Evolutionary conservation across 2,329 filamentous ascomycete species (phyloP).

Genomic region (Lecanicillium sp.): DNA sequence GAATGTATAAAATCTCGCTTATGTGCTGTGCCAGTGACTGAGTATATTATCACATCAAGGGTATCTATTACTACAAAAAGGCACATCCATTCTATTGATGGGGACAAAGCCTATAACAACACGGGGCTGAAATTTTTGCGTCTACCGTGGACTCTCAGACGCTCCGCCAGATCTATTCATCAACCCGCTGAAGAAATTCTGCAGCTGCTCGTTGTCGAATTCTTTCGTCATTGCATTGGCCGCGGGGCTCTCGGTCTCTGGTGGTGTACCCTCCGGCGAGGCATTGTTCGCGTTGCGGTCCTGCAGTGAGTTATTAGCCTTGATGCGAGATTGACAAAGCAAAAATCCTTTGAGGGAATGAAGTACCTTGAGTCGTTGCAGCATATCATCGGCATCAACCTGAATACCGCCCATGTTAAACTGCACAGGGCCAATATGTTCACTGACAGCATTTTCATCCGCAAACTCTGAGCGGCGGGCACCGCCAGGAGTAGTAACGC

Average conservation of each 20-base stretch:
- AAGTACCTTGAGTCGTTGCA: constrained; percentile 71
- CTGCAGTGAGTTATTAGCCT: constrained; percentile 21
- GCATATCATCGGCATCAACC: constrained; percentile 88
- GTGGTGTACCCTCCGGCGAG: constrained; percentile 33
- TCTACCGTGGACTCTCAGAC: constrained; percentile 14
- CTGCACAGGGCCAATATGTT: constrained; percentile 88
- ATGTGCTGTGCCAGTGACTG: background rate
- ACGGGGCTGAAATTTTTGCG: too few relatives aligned
- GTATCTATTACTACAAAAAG: constrained; percentile 33
- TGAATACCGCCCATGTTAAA: constrained; percentile 97
- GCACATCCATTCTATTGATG: background rate
- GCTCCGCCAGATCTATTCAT: constrained; percentile 43
- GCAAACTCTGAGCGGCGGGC: constrained; percentile 22
- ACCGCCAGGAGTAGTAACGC: constrained; percentile 11
- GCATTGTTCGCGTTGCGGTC: constrained; percentile 48
- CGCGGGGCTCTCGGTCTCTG: constrained; percentile 27
- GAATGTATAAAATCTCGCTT: too few relatives aligned
- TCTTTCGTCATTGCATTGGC: constrained; percentile 32
- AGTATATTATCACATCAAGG: constrained; percentile 19
- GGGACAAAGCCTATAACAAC: too few relatives aligned
- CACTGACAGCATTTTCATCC: constrained; percentile 47
- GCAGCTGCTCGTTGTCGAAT: constrained; percentile 45
- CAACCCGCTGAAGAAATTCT: constrained; percentile 51
- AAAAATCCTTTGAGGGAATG: too few relatives aligned
- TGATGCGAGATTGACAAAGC: too few relatives aligned